A percentile compares a stretch with the other conserved stretches of the same genome.
Conservation (phyloP, 768 basidiomycete genomes). For the Fibroporia radiculosa region DNA sequence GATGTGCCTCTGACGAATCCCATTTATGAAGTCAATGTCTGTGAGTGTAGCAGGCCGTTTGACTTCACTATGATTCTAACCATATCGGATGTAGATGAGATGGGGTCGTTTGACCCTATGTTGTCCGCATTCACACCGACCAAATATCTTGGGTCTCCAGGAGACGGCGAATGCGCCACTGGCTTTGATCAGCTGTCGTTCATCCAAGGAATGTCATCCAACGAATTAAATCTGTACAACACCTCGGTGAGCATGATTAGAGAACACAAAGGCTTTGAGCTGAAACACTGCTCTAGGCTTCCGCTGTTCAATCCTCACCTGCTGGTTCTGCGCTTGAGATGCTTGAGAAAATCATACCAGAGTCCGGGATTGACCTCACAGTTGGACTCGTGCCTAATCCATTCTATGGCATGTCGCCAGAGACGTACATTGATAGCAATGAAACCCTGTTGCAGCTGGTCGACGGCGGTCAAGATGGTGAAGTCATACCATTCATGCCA, state of each 20-base stretch:
- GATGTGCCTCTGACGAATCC: slow-evolving; percentile 32
- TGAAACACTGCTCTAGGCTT: slow-evolving; percentile 2
- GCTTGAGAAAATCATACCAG: slow-evolving; percentile 24
- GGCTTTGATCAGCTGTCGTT: slow-evolving; percentile 73
- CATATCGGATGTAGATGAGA: slow-evolving; percentile 49
- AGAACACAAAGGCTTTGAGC: too few relatives aligned
- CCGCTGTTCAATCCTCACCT: slow-evolving; percentile 24
- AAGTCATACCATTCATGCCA: slow-evolving; percentile 66
- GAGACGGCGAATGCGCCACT: slow-evolving; percentile 53
- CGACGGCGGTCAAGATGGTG: slow-evolving; percentile 63
- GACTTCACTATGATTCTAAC: too few relatives aligned
- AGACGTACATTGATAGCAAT: slow-evolving; percentile 46
- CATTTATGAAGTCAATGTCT: slow-evolving; percentile 26
- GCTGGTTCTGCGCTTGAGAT: slow-evolving; percentile 38
- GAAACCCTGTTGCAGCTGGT: slow-evolving; percentile 53
- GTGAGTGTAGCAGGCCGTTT: slow-evolving; percentile 3
- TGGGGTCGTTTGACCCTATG: slow-evolving; percentile 68
- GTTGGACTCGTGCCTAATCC: slow-evolving; percentile 24
- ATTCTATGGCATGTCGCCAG: slow-evolving; percentile 41
- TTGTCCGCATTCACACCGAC: slow-evolving; percentile 65
- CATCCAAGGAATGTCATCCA: slow-evolving; percentile 69
- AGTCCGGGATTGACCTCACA: slow-evolving; percentile 9
- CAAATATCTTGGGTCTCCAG: slow-evolving; percentile 57
- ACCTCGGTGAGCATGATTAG: slow-evolving; percentile 11
- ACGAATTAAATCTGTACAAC: slow-evolving; percentile 49